Base-by-base conservation (phyloP, 257 asterid genomes). In the Scutellaria galericulata region DNA sequence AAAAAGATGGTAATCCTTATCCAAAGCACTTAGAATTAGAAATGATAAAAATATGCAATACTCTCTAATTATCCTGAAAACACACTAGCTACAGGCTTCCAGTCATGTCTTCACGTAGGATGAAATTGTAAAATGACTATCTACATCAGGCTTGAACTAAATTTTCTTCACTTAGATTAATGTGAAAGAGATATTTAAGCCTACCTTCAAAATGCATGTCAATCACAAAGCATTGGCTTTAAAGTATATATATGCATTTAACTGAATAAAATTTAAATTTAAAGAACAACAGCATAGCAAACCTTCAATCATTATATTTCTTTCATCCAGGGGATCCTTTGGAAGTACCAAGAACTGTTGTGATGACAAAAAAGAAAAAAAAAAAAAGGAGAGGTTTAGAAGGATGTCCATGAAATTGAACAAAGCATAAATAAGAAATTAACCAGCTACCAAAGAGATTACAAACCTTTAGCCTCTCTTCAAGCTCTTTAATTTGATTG, bases 291-390 rank as follows among this genome's bases (percentile, higher is more conserved):
- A 15, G 46, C 10, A 60, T 14, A 58, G 53, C 82, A 47, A 66
- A 94, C 99, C 98, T 95, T 95, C 99, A 71, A 95, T 91, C 98
- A 95, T 82, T 72, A 95, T 95, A 81, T 95, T 95, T 83, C 99
- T 92, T 11, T 83, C 85, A 88, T 95, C 98, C 31, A 95, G 98
- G 68, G 99, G 99, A 81, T 95, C 97, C 5, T 88, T 75, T 11
- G 99, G 99, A 73, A 95, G 81, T 53, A 95, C 96, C 82, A 95
- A 83, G 59, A 92, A 56, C 99, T 95, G 74, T 56, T 57, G 8
- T 24, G 14, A 59, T 67, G 45, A 63, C 70, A 74, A 9, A 62
- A 54, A 47, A 78, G 39, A 60, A 71, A 7, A 62, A 54, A 60
- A 71, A 7, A 62, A 54, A 47, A 78, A 51, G 48, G 31, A 60